Conservation (phyloP, 441 rosid genomes). For the Pelargonium cotyledonis region DNA sequence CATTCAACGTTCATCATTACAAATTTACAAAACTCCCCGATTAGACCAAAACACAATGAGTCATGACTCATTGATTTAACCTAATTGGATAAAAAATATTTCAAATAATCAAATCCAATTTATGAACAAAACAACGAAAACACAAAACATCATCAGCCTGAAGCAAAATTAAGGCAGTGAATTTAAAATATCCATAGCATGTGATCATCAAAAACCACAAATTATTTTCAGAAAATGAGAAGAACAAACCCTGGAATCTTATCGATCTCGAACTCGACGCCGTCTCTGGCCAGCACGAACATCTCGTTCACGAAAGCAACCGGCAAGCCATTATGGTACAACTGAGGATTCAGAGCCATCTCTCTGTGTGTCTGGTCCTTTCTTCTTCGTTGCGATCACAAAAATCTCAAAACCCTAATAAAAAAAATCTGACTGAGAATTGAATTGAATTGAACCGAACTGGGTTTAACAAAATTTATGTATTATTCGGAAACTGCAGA, state of each 20-base stretch:
- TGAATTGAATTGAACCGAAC: neutral
- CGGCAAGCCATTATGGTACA: constrained; percentile 69
- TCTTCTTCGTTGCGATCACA: too few species aligned
- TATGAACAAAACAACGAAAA: neutral
- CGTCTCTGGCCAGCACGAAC: constrained; percentile 73
- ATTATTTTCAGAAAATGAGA: neutral
- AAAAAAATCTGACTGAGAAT: too few species aligned
- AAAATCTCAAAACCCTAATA: too few species aligned
- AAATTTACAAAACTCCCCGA: neutral
- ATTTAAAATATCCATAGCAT: neutral
- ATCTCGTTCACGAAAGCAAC: constrained; percentile 72
- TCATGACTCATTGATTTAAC: too few species aligned
- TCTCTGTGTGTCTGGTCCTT: neutral
- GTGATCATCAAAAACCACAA: neutral
- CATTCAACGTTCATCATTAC: neutral
- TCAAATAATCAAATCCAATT: too few species aligned
- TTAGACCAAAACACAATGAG: neutral
- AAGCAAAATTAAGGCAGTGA: neutral
- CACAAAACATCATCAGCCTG: neutral
- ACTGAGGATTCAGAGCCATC: constrained; percentile 86
- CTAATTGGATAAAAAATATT: too few species aligned
- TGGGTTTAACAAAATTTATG: neutral
- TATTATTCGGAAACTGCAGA: neutral
- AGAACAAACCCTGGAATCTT: constrained; percentile 74
- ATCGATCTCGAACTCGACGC: constrained; percentile 83